Evolutionary conservation across 148 eudicot genomes (phyloP), one percentile per base, ranked within the genome.

Genomic region (Agrostemma githago): DNA sequence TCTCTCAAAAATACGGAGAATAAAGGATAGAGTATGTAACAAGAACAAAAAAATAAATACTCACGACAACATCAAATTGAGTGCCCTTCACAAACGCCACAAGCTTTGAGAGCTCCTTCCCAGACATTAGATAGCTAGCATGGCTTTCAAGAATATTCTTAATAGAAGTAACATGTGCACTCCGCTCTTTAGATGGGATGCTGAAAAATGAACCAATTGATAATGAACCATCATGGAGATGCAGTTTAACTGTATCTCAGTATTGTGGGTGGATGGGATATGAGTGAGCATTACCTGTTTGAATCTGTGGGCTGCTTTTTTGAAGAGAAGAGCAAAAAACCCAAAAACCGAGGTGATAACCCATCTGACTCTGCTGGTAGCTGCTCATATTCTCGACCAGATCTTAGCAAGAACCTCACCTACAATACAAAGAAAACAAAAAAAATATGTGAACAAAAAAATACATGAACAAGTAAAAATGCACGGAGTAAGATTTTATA

Each of bases 41-140:
- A 16, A 15, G 16, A 62, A 71, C 74, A 41, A n/a, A 53, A 19
- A n/a, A 62, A 8, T 14, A 41, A 21, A 64, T 26, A 75, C 86
- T 74, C 75, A 95, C 98, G 96, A 88, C 92, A 38, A 95, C 82
- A 87, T 95, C 98, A 85, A 92, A 92, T 75, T 95, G 98, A 72
- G 98, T 92, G 81, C 98, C 98, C 81, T 95, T 95, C 79, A 95
- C 98, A 86, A 95, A 95, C 26, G 96, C 96, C 82, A 95, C 97
- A 79, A 95, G 92, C 83, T 94, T 92, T 61, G 98, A 89, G 74
- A 94, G 93, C 83, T 94, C 98, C 83, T 94, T 94, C 63, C 92
- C 98, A 39, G 96, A 89, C 98, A 94, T 94, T 71, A 94, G 79
- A 81, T 83, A 87, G 79, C 93, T 92, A 73, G 98, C 98, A 88